Base-by-base conservation (phyloP, 2,329 filamentous ascomycete species). In the Trichophaea hybrida region DNA sequence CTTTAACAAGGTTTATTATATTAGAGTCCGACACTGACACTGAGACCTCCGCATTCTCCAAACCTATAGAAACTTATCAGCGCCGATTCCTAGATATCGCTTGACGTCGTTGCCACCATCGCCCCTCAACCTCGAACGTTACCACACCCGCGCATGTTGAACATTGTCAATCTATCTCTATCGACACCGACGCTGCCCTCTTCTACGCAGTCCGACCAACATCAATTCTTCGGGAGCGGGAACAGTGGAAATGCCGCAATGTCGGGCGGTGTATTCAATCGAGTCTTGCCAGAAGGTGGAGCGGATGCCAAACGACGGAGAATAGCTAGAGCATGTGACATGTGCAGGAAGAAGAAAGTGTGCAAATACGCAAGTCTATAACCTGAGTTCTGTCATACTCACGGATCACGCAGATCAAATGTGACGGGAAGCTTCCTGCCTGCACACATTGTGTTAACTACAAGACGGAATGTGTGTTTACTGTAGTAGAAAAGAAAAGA, bases 361-460 rank as follows among this genome's bases (percentile, higher is more conserved):
- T 50, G 62, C 50, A 49, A 49, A 13, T 53, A 6, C 50, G 50
- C 50, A 53, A 53, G 50, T 53, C 33, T n/a, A 17, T n/a, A 53
- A 53, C 50, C 50, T 32, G 33, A 53, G 33, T 12, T 13, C 50
- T 17, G 17, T 37, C 40, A 43, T 57, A 55, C 61, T 63, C 58
- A 63, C 58, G 34, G n/a, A 54, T 59, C 38, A 59, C 88, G 74
- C 95, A 91, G 78, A 93, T 97, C 74, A 97, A 97, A 75, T 97
- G 91, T 73, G 93, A 97, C 71, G 91, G 93, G 67, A 95, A 94
- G 75, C 82, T 94, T 74, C 91, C 93, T 40, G 83, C 89, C 62
- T 98, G 93, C 74, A 90, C 88, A 6, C 93, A 97, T 74, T 98
- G 91, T 73, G 85, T 86, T 72, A 97, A 96, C 73, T 96, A 96